phyloP scores from a whole-genome alignment of 1,284 basidiomycete genomes.

The Quambalaria eucalypti region DNA sequence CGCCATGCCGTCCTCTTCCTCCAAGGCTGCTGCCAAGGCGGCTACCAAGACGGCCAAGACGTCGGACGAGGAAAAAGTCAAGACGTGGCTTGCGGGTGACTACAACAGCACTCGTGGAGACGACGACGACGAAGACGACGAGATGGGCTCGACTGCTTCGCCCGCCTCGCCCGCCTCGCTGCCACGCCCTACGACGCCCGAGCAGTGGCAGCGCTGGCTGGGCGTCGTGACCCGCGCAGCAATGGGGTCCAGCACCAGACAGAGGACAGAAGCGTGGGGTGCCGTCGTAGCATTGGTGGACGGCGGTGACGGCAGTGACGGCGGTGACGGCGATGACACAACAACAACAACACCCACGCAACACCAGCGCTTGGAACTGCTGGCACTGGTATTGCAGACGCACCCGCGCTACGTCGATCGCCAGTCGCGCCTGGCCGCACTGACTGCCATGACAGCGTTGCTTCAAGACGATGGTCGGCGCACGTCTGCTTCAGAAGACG shows the following conservation, averaged over 20 bases:
- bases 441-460: too few relatives aligned
- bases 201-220: too few relatives aligned
- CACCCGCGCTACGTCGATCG: slow-evolving; percentile 68
- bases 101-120: too few relatives aligned
- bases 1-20: too few relatives aligned
- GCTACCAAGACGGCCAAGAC: too few relatives aligned
- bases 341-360: slow-evolving; percentile 54
- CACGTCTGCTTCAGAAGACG: slow-evolving; percentile 42
- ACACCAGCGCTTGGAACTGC: slow-evolving; percentile 62
- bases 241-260: slow-evolving; percentile 16
- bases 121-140: slow-evolving; percentile 36
- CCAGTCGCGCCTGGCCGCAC: slow-evolving; percentile 59
- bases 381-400: slow-evolving; percentile 63
- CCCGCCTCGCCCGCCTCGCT: too few relatives aligned
- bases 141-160: slow-evolving; percentile 30
- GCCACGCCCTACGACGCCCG: slow-evolving; percentile 17
- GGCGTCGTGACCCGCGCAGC: slow-evolving; percentile 14
- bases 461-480: too few relatives aligned
- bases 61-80: too few relatives aligned
- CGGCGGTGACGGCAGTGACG: not conserved
- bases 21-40: too few relatives aligned
- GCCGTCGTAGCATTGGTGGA: not conserved
- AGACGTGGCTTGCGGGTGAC: too few relatives aligned
- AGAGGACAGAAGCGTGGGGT: slow-evolving; percentile 16
- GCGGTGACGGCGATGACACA: too few relatives aligned